A percentile compares a stretch with the other conserved stretches of the same genome.
phyloP scores from a whole-genome alignment of 192 early-diverging fungal species.

The Podila verticillata region DNA sequence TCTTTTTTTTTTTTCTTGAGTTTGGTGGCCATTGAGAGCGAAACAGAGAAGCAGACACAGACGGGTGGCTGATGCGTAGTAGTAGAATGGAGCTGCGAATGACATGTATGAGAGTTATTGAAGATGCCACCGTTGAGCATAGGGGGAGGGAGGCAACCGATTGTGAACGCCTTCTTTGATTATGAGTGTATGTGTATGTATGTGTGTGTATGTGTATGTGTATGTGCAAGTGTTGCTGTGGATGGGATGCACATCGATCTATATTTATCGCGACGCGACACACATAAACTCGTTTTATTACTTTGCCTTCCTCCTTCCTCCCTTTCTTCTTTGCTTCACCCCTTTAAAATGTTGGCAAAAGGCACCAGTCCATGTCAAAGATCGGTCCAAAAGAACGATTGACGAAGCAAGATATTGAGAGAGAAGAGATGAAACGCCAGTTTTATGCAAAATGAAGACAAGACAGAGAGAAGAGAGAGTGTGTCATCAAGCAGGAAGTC shows the following conservation, averaged over 20 bases:
- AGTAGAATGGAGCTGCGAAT: not conserved
- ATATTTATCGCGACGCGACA: not conserved
- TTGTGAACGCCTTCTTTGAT: not conserved
- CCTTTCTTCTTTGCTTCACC: not conserved
- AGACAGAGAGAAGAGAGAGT: not conserved
- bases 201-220: too few relatives aligned
- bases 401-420: too few relatives aligned
- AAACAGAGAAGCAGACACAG: too few relatives aligned
- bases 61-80: not conserved
- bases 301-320: not conserved
- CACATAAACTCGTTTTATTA: not conserved
- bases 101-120: not conserved
- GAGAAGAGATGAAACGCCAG: not conserved
- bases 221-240: too few relatives aligned
- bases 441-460: not conserved
- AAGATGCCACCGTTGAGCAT: not conserved
- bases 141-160: not conserved
- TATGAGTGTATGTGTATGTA: too few relatives aligned
- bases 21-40: too few relatives aligned
- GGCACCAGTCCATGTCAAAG: not conserved
- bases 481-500: not conserved
- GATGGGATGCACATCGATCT: not conserved
- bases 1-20: too few relatives aligned
- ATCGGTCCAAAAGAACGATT: not conserved
- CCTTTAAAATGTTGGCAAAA: constrained; percentile 1